phyloP scores from a whole-genome alignment of 2,329 filamentous ascomycete genomes.

The Calonectria fujianensis region DNA sequence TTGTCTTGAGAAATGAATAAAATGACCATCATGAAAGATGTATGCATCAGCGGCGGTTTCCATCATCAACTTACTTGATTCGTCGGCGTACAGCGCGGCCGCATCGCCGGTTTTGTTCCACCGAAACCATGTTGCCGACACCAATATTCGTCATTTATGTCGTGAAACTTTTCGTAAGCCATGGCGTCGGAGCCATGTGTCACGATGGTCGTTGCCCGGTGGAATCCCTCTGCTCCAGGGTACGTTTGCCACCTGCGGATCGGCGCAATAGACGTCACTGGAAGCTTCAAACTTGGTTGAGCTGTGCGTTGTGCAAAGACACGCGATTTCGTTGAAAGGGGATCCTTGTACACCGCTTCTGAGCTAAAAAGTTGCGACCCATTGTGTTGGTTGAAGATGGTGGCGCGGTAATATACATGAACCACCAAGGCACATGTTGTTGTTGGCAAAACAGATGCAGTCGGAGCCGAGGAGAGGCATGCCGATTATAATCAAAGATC shows the following conservation, averaged over 20 bases:
- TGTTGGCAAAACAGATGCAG: not conserved
- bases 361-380: not conserved
- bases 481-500: not conserved
- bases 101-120: not conserved
- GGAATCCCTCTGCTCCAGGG: not conserved
- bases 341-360: not conserved
- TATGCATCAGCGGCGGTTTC: not conserved
- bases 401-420: not conserved
- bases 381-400: not conserved
- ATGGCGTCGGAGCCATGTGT: conserved; percentile 1
- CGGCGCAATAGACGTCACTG: too few species aligned
- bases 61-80: not conserved
- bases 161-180: conserved; percentile 1
- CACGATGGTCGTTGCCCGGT: not conserved
- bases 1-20: not conserved
- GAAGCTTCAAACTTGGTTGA: not conserved
- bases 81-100: not conserved
- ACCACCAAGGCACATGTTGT: not conserved
- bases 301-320: not conserved
- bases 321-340: not conserved
- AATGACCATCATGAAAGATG: not conserved
- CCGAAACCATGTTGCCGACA: not conserved
- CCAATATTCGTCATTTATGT: not conserved
- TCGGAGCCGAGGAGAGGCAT: not conserved
- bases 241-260: not conserved